Conservation (phyloP, 345 rosid genomes). For the Citrus hindsii region DNA sequence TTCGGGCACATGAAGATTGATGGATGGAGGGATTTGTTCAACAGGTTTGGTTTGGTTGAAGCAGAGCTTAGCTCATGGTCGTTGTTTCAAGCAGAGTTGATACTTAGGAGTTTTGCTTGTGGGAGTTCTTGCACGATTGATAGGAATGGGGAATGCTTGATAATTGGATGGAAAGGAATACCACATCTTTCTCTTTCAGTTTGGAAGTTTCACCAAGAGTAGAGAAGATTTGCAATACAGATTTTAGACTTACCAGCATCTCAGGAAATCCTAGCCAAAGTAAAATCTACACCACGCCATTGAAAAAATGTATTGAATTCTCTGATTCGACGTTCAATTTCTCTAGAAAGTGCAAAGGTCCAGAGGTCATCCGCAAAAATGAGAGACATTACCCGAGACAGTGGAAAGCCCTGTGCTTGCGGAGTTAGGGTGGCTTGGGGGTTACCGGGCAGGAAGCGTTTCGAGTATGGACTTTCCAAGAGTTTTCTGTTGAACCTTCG, state of each 20-base stretch:
- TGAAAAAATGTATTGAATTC: too few species aligned
- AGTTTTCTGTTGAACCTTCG: too few species aligned
- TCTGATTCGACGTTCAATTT: too few species aligned
- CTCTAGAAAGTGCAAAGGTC: too few species aligned
- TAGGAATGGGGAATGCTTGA: slow-evolving; percentile 7
- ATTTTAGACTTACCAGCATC: not conserved
- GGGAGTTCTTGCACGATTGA: slow-evolving; percentile 13
- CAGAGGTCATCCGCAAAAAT: too few species aligned
- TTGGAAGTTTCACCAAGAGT: slow-evolving; percentile 10
- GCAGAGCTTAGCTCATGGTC: slow-evolving; percentile 4
- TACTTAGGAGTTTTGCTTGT: slow-evolving; percentile 8
- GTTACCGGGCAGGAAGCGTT: too few species aligned
- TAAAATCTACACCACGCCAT: too few species aligned
- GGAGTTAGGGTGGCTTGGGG: too few species aligned
- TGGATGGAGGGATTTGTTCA: slow-evolving; percentile 21
- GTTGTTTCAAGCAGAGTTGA: slow-evolving; percentile 10
- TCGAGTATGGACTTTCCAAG: too few species aligned
- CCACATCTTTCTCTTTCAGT: slow-evolving; percentile 18
- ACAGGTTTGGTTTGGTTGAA: slow-evolving; percentile 12
- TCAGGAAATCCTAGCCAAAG: too few species aligned
- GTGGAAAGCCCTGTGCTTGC: too few species aligned
- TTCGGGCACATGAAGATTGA: slow-evolving; percentile 10
- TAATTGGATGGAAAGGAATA: slow-evolving; percentile 22
- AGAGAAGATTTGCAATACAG: not conserved
- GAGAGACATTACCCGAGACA: too few species aligned